Base-by-base conservation (phyloP, 164 flowering plant species). In the Chimonanthus praecox region DNA sequence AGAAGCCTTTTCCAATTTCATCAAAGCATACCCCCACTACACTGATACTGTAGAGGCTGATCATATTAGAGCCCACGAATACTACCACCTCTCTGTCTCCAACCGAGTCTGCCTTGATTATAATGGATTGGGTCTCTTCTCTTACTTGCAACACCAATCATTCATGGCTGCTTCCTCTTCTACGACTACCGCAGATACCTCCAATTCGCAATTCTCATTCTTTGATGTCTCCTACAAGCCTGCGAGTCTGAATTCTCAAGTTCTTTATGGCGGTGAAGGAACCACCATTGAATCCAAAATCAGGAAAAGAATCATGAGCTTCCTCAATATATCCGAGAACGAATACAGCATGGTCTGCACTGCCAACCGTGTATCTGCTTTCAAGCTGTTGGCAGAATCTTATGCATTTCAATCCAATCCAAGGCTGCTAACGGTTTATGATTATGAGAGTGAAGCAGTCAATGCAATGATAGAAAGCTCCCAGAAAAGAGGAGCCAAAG, bases 331-430 rank as follows among this genome's bases (percentile, higher is more conserved):
- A 43, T 88, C 88, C 1, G 86, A 85, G 60, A 70, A 75, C 47
- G 97, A 94, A 60, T 94, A 94, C 78, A 45, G 76, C 58, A 87
- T 94, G 91, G 95, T 92, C 50, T 92, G 88, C 77, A 94, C 99
- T 1, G 92, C 92, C 3, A 94, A 94, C 75, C 79, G 85, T 70
- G 84, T 92, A 8, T 86, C 97, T 3, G 97, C 99, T 61, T 94
- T 92, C 80, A 92, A 82, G 75, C 85, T 94, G 70, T 44, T 94
- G 51, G 94, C 99, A 68, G 97, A 92, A 72, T 89, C 97, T 10
- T 94, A 94, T 72, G 92, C 93, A 0, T 91, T 90, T 71, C 82
- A 82, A 48, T 64, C 91, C 0, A 84, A 79, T 61, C 65, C 58
- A 48, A 87, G 85, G 82, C 92, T 94, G 61, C 80, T 94, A 61